Base-by-base conservation (phyloP, 441 rosid genomes). In the Francoa sonchifolia region DNA sequence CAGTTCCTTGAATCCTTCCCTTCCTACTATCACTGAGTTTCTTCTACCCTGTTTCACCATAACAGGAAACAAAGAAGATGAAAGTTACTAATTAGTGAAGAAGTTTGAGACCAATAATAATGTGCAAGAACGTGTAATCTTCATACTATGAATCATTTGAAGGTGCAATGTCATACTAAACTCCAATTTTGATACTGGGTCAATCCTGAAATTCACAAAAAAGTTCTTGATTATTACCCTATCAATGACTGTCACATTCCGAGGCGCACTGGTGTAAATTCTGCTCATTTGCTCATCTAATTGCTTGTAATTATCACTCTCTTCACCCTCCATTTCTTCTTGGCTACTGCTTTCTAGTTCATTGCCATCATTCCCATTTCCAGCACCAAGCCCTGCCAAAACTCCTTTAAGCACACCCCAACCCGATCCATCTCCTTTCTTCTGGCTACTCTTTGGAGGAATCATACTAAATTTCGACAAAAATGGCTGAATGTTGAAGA, bases 241-340 rank as follows among this genome's bases (percentile, higher is more conserved):
- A 61, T 84, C 94, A 3, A 81, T 77, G 35, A 88, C 12, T 23
- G 88, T 76, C 51, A 84, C 72, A 58, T 55, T 48, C 30, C 66
- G 61, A n/a, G 90, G 94, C 34, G 95, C 85, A 61, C 54, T 58
- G 23, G 90, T 72, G 61, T 88, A 88, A 15, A 84, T 64, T 51
- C 79, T 69, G 69, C 94, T 74, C 83, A 88, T 84, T 41, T 71
- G 33, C n/a, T 74, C 74, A 12, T 61, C 66, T 52, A 84, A 48
- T 22, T 67, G 72, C 71, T 88, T 88, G 49, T 75, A 70, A 17
- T 62, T 66, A 14, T 71, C 88, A 9, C 59, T 58, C 52, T 85
- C 95, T 74, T 79, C 86, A n/a, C 63, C 66, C 43, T 76, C 78
- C 37, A 41, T 48, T 41, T 61, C 68, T 42, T 68, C 85, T 47